phyloP scores from a whole-genome alignment of 2,329 filamentous ascomycete genomes.

The Botryotinia convoluta region DNA sequence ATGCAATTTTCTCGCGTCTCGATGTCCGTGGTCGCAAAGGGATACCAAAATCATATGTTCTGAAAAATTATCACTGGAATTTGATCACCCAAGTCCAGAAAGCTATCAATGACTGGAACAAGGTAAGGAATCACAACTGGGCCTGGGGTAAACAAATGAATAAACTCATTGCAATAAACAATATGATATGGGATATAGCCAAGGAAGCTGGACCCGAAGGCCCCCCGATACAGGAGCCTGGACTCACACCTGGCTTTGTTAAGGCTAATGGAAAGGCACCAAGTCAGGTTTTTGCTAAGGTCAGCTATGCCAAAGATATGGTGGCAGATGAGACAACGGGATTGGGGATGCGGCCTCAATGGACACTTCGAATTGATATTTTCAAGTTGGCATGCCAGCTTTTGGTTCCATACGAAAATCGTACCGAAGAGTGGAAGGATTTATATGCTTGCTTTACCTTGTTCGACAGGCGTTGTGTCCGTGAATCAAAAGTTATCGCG shows the following conservation, averaged over 20 bases:
- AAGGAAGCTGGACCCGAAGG: not conserved
- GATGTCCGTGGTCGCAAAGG: constrained; percentile 5
- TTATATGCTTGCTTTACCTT: not conserved
- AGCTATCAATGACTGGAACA: not conserved
- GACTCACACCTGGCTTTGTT: not conserved
- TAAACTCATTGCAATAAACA: too few relatives aligned
- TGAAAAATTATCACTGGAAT: not conserved
- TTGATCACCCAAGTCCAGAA: too few relatives aligned
- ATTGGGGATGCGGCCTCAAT: not conserved
- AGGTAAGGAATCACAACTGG: not conserved
- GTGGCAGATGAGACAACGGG: not conserved
- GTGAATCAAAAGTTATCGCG: not conserved
- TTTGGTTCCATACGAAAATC: not conserved
- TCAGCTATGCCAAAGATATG: not conserved
- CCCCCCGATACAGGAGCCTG: not conserved
- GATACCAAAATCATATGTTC: not conserved
- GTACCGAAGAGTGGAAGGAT: not conserved
- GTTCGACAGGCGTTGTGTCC: not conserved
- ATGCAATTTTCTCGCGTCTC: constrained; percentile 6
- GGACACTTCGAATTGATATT: constrained; percentile 12
- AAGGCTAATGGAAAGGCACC: constrained; percentile 1
- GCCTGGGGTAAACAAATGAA: not conserved
- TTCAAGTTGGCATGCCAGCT: constrained; percentile 3
- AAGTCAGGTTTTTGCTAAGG: not conserved
- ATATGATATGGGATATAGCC: too few relatives aligned